Evolutionary conservation across 1,284 basidiomycete genomes (phyloP), one percentile per base, ranked within the genome.

Genomic region (Xanthoconium separans): DNA sequence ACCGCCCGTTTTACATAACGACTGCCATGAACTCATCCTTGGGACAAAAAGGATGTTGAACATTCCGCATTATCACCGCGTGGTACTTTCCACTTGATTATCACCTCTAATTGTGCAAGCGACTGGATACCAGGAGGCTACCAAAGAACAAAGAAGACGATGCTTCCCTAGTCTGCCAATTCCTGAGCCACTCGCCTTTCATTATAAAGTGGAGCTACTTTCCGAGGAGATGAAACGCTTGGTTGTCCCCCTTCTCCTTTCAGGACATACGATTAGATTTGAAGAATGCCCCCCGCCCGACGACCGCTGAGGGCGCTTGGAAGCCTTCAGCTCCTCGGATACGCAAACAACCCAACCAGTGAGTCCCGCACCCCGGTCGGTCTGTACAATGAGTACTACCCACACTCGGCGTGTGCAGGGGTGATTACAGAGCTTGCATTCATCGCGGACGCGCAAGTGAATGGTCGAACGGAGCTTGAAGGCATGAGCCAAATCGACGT

Each of bases 361-460:
- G 46, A 65, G 67, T 56, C 12, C 20, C 11, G 2, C 20, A 15
- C 0, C 4, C 27, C 22, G 22, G 18, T 49, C 27, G 30, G 40
- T 37, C 27, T 1, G 12, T 29, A 20, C 6, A 2, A 20, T n/a
- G 40, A 47, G 1, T 15, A 31, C 20, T 22, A 33, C n/a, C 15
- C 6, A 43, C 6, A 30, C 10, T 3, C 47, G 27, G 27, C 27
- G 31, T 46, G 61, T 52, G 27, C 47, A 65, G 67, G 63, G 43
- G 66, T 65, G 7, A 55, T 68, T 30, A 64, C 65, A 11, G 64
- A 65, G 34, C 63, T 65, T 11, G 64, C 64, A n/a, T 65, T 66
- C 36, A 60, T 66, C 30, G 39, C 63, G 16, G 65, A 65, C 33
- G 22, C 45, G 30, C 61, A 47, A 29, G 43, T 24, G n/a, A 54